These are phyloP conservation scores for Phaffia australis DNA, from an alignment of 768 basidiomycete genomes.

Conservation along the genomic window DNA sequence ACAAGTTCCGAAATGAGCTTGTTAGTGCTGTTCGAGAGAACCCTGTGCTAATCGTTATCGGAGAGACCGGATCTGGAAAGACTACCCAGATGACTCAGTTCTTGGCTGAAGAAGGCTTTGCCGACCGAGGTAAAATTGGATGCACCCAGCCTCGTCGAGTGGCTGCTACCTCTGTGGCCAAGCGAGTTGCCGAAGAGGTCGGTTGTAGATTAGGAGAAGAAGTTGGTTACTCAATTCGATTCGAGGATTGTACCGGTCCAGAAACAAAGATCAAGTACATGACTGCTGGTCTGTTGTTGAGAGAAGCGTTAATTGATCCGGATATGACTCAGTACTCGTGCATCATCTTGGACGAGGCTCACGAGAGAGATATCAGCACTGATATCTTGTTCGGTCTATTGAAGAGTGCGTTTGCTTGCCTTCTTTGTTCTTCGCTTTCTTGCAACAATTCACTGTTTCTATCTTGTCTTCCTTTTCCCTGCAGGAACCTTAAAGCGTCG, in stretches of 20 bases:
- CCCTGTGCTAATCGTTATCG: constrained; percentile 94
- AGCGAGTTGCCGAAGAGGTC: constrained; percentile 96
- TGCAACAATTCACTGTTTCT: constrained; percentile 26
- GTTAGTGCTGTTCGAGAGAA: constrained; percentile 87
- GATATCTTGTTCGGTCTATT: constrained; percentile 93
- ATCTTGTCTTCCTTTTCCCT: constrained; percentile 7
- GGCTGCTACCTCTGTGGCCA: constrained; percentile 97
- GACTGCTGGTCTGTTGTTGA: constrained; percentile 99
- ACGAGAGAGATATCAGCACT: constrained; percentile 96
- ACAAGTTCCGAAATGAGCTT: constrained; percentile 80
- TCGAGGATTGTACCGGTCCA: constrained; percentile 97
- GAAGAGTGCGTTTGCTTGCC: constrained; percentile 50
- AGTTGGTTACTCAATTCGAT: constrained; percentile 97
- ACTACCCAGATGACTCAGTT: constrained; percentile 99
- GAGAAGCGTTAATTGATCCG: constrained; percentile 93
- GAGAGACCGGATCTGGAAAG: constrained; percentile 97
- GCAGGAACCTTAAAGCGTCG: constrained; percentile 88
- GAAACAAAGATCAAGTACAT: constrained; percentile 99
- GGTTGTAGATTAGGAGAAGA: constrained; percentile 95
- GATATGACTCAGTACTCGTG: constrained; percentile 86
- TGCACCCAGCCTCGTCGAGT: constrained; percentile 99
- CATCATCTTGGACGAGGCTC: constrained; percentile 97
- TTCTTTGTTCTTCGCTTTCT: constrained; percentile 31
- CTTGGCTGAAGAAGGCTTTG: constrained; percentile 84
- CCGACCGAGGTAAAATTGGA: constrained; percentile 80